Conservation (phyloP, 2,329 filamentous ascomycete genomes). For the Neonectria faginata region DNA sequence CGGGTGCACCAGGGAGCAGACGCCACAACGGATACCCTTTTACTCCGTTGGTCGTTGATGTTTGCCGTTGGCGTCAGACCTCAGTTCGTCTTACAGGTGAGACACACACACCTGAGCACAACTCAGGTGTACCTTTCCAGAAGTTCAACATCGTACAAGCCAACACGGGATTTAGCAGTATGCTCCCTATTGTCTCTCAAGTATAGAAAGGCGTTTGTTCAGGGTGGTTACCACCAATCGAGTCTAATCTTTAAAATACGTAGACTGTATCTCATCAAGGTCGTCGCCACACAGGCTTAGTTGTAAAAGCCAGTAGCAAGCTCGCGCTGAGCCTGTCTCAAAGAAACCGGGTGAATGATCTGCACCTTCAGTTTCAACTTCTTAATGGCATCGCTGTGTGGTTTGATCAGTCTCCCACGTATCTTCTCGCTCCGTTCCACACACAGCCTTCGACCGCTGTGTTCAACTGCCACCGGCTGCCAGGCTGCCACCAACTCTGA, state of each 20-base stretch:
- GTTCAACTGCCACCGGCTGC: neutral
- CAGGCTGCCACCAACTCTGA: constrained; percentile 13
- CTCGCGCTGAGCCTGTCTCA: neutral
- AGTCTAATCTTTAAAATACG: too few species aligned
- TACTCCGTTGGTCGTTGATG: neutral
- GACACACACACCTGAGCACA: constrained; percentile 1
- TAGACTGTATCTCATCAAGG: too few species aligned
- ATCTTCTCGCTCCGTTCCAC: constrained; percentile 5
- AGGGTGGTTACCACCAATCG: neutral
- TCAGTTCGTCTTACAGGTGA: neutral
- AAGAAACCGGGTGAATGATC: neutral
- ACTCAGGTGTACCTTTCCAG: neutral
- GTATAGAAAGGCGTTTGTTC: neutral
- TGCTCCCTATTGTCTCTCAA: neutral
- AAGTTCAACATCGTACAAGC: neutral
- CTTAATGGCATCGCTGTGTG: constrained; percentile 7
- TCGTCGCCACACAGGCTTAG: neutral
- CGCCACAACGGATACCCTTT: constrained; percentile 14
- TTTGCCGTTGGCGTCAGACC: constrained; percentile 2
- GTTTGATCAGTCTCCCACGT: neutral
- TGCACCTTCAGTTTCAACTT: constrained; percentile 11
- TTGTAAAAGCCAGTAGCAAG: neutral
- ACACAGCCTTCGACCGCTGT: neutral
- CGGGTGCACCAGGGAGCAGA: constrained; percentile 2
- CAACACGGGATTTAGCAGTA: neutral